Percentiles rank a stretch among this genome's conserved stretches.
These are phyloP conservation scores for Apiospora aurea DNA, from an alignment of 2,329 filamentous ascomycete species.

Conservation along the genomic window DNA sequence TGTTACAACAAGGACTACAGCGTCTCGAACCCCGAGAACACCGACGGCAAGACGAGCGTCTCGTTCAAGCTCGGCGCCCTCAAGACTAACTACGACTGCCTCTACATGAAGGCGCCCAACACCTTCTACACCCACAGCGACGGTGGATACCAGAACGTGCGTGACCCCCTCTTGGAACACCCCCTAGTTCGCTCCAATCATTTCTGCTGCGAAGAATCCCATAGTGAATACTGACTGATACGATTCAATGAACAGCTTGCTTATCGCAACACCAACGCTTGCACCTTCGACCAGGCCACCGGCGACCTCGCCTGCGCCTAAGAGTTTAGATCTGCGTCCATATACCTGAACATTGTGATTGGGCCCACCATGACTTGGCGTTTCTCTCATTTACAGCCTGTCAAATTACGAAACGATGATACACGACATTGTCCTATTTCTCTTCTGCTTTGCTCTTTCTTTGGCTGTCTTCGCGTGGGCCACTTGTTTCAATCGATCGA, in stretches of 20 bases:
- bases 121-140: slow-evolving; percentile 29
- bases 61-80: slow-evolving; percentile 29
- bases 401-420: neutral
- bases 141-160: slow-evolving; percentile 31
- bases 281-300: slow-evolving; percentile 21
- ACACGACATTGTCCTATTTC: neutral
- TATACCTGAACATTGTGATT: neutral
- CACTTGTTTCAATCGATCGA: neutral
- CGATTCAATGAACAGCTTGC: neutral
- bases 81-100: slow-evolving; percentile 32
- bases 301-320: slow-evolving; percentile 26
- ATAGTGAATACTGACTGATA: neutral
- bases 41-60: slow-evolving; percentile 26
- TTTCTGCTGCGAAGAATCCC: neutral
- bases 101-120: slow-evolving; percentile 31
- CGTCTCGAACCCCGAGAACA: slow-evolving; percentile 25
- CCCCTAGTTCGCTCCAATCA: no score
- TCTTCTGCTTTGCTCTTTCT: neutral
- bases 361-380: neutral
- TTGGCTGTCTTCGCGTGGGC: neutral
- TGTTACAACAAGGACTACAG: slow-evolving; percentile 34
- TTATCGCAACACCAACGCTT: slow-evolving; percentile 17
- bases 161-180: neutral
- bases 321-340: neutral
- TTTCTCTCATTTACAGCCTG: neutral